These are phyloP conservation scores for Typha latifolia DNA, from an alignment of 176 grass and related monocot species.

Conservation along the genomic window DNA sequence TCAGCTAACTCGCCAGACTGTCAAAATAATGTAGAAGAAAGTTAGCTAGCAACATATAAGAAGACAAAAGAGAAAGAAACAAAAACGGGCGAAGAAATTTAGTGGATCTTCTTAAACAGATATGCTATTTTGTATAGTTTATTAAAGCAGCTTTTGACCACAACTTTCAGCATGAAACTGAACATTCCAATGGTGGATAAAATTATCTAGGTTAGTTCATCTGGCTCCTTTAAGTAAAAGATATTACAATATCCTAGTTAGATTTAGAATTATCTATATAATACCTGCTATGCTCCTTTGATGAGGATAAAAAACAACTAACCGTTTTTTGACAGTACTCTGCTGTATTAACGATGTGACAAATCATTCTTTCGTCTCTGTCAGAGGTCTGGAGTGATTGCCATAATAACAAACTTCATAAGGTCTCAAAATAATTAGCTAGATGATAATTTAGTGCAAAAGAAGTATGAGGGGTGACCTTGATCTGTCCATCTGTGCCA, in stretches of 20 bases:
- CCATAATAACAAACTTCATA: slow-evolving; percentile 20
- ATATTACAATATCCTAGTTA: background rate
- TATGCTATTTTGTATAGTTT: background rate
- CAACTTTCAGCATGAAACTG: background rate
- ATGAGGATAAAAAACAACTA: slow-evolving; percentile 26
- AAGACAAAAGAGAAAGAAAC: background rate
- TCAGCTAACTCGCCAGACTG: slow-evolving; percentile 95
- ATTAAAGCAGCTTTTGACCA: background rate
- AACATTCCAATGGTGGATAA: background rate
- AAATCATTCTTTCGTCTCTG: slow-evolving; percentile 96
- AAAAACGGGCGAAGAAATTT: background rate
- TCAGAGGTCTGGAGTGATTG: slow-evolving; percentile 74
- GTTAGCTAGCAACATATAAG: slow-evolving; percentile 2
- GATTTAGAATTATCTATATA: slow-evolving; percentile 13
- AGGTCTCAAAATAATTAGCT: background rate
- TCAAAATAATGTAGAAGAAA: slow-evolving; percentile 17
- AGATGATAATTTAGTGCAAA: background rate
- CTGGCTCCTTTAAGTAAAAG: slow-evolving; percentile 5
- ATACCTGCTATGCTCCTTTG: background rate
- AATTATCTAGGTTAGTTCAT: background rate
- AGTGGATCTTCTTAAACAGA: background rate
- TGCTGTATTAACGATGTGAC: slow-evolving; percentile 91
- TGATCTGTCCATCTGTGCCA: slow-evolving; percentile 92
- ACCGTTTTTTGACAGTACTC: slow-evolving; percentile 99
- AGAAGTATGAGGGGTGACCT: slow-evolving; percentile 26